Evolutionary conservation across 257 asterid genomes (phyloP).

Genomic region (Solanum etuberosum): DNA sequence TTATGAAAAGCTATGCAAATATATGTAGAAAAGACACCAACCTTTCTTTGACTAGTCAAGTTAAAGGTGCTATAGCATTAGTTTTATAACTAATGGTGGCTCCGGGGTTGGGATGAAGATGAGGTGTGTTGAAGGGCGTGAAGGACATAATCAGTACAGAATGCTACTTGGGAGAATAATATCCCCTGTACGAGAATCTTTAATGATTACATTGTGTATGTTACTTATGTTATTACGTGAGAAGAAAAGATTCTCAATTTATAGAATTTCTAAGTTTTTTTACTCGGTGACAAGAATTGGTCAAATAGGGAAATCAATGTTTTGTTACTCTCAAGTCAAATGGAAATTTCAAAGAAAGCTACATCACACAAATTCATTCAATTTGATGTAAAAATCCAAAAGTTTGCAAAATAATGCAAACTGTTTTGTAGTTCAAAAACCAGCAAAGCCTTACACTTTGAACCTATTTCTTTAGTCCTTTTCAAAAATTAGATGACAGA

Average conservation of each 20-base stretch:
- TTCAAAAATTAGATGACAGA: not conserved
- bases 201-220: too few relatives aligned
- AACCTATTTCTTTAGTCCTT: not conserved
- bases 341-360: not conserved
- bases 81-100: not conserved
- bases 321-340: not conserved
- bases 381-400: not conserved
- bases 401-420: not conserved
- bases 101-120: not conserved
- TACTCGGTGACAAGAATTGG: not conserved
- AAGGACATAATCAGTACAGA: too few relatives aligned
- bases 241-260: not conserved
- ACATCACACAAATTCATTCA: not conserved
- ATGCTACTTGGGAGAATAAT: not conserved
- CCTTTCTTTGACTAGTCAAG: not conserved
- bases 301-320: not conserved
- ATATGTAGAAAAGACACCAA: not conserved
- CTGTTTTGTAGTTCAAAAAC: not conserved
- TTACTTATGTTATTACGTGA: too few relatives aligned
- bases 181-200: not conserved
- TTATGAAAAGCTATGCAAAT: not conserved
- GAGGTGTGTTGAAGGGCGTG: accelerated
- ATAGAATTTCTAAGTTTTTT: too few relatives aligned
- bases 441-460: not conserved
- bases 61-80: not conserved